Evolutionary conservation across 2,329 filamentous ascomycete genomes (phyloP).

Genomic region (Rhytidhysteron rufulum): DNA sequence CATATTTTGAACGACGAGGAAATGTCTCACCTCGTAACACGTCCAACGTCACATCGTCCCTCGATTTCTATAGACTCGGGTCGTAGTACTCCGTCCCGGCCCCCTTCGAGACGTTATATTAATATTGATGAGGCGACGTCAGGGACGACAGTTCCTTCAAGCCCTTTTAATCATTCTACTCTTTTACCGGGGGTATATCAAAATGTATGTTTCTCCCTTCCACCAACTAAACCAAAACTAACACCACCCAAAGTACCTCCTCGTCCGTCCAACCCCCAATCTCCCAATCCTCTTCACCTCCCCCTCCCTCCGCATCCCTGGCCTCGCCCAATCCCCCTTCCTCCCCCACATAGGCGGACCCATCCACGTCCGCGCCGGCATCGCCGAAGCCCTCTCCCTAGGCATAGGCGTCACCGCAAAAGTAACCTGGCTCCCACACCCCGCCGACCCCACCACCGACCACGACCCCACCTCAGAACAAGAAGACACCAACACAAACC

Average conservation of each 20-base stretch:
- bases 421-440: conserved; percentile 55
- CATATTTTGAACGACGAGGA: conserved; percentile 32
- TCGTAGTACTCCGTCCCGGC: conserved; percentile 54
- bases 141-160: conserved; percentile 22
- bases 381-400: conserved; percentile 57
- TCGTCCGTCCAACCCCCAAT: conserved; percentile 44
- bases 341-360: conserved; percentile 45
- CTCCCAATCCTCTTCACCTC: conserved; percentile 47
- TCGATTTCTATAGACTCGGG: conserved; percentile 45
- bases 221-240: no score
- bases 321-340: conserved; percentile 43
- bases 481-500: conserved; percentile 4
- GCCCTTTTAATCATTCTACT: conserved; percentile 29
- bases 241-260: conserved; percentile 36
- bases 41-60: conserved; percentile 56
- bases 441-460: neutral
- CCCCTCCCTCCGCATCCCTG: conserved; percentile 42
- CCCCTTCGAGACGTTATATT: conserved; percentile 34
- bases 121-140: conserved; percentile 34
- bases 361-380: conserved; percentile 47
- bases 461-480: neutral
- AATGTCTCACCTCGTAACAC: conserved; percentile 54
- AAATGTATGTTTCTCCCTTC: conserved; percentile 41
- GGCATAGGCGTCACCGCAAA: conserved; percentile 71
- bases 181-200: conserved; percentile 53